Evolutionary conservation across 2,329 filamentous ascomycete species (phyloP), one percentile per base, ranked within the genome.

Genomic region (Xylaria sp.): DNA sequence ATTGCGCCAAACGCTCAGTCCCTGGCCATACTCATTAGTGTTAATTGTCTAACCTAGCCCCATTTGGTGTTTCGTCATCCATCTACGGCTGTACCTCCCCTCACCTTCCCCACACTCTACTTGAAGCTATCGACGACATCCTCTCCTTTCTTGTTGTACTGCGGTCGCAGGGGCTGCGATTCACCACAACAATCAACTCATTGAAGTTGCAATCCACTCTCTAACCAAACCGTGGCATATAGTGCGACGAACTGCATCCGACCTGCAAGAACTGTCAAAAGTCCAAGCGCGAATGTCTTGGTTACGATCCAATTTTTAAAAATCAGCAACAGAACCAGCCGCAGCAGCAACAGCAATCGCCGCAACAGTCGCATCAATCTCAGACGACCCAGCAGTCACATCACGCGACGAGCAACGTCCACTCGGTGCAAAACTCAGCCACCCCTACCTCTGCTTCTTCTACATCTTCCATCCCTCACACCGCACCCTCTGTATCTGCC

Each of bases 211-310:
- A 18, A 13, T 31, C 55, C 20, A 49, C 20, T 18, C 51, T 64
- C 66, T 71, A 69, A 71, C 64, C 52, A 52, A 56, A 1, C 2
- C 13, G 13, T 49, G 43, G 46, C 54, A 71, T 75, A 74, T 80
- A 98, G 96, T 99, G 96, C 83, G 96, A 98, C 88, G 96, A 99
- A 86, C 90, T 90, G 70, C 94, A 97, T 81, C 96, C 96, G 25
- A 90, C 91, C 69, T 99, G 96, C 85, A 91, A 94, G 83, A 94
- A 96, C 79, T 96, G 93, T 83, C 91, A 91, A 78, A 96, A 96
- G 81, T 94, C 92, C 74, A 96, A 95, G 82, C 92, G 93, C 77
- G 92, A 95, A 76, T 96, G 93, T 78, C 80, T 94, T 58, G 93
- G 93, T 64, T 96, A 96, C 87, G 93, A 96, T 77, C 92, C 93